Percentiles rank a stretch among this genome's conserved stretches.
phyloP scores from a whole-genome alignment of 805 yeast species.

The Candida stauntonica region DNA sequence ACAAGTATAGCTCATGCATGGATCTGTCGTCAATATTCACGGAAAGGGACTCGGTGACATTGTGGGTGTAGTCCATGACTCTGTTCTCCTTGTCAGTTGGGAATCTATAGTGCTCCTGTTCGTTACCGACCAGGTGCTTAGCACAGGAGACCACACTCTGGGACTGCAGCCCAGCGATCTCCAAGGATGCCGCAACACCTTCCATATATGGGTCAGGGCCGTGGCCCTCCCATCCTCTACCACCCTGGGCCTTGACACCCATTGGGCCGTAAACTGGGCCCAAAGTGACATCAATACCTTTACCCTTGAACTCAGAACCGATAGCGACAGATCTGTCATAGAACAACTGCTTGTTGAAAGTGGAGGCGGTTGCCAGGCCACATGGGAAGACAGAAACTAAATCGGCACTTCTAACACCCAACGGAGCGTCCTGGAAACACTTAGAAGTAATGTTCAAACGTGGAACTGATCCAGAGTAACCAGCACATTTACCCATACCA shows the following conservation, averaged over 20 bases:
- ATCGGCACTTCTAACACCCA: constrained; percentile 40
- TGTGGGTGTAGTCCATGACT: constrained; percentile 37
- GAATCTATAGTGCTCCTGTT: constrained; percentile 52
- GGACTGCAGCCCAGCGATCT: constrained; percentile 48
- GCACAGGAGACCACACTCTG: constrained; percentile 51
- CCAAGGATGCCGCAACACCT: constrained; percentile 48
- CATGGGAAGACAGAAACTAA: constrained; percentile 33
- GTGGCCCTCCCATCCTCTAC: constrained; percentile 58
- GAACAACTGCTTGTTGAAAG: constrained; percentile 47
- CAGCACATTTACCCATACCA: constrained; percentile 54
- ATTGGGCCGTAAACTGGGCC: constrained; percentile 40
- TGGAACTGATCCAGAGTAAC: constrained; percentile 53
- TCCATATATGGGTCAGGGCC: constrained; percentile 56
- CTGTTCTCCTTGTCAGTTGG: constrained; percentile 42
- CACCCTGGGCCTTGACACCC: constrained; percentile 48
- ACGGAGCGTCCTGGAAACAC: constrained; percentile 56
- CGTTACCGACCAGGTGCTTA: constrained; percentile 57
- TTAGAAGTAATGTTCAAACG: constrained; percentile 47
- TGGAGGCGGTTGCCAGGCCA: constrained; percentile 49
- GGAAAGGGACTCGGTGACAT: constrained; percentile 14
- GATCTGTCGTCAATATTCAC: constrained; percentile 42
- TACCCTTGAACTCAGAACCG: constrained; percentile 45
- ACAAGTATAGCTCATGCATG: constrained; percentile 52
- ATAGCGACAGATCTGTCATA: constrained; percentile 50
- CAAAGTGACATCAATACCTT: constrained; percentile 49